These are phyloP conservation scores for Calonectria montana DNA, from an alignment of 2,329 filamentous ascomycete genomes.

Conservation along the genomic window DNA sequence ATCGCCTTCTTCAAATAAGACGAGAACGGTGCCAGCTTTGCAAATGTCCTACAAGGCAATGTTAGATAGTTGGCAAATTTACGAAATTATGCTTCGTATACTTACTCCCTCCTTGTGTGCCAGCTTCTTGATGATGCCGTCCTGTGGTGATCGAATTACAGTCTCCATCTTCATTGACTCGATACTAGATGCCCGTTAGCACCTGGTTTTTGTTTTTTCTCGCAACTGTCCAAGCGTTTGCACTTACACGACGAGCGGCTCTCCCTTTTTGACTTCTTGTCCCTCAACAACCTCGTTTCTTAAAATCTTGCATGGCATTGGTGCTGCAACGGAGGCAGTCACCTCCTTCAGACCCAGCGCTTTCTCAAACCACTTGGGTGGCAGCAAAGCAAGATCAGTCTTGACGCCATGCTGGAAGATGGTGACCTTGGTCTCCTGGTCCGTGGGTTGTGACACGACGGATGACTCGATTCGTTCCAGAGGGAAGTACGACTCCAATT, in stretches of 20 bases:
- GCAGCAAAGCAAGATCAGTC: constrained; percentile 67
- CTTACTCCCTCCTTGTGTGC: constrained; percentile 81
- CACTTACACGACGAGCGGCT: constrained; percentile 83
- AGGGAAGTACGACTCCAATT: constrained; percentile 74
- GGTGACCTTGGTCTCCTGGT: constrained; percentile 72
- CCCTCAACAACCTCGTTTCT: constrained; percentile 89
- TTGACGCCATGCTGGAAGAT: constrained; percentile 79
- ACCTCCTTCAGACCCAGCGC: constrained; percentile 85
- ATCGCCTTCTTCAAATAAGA: constrained; percentile 73
- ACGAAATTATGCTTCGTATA: constrained; percentile 12
- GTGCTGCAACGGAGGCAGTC: constrained; percentile 85
- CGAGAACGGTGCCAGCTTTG: constrained; percentile 79
- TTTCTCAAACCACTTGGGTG: constrained; percentile 86
- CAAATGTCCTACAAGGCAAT: constrained; percentile 72
- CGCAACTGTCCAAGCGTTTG: constrained; percentile 28
- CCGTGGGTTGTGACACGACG: constrained; percentile 69
- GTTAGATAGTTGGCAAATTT: neutral
- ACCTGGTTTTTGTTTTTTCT: constrained; percentile 36
- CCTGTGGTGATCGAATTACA: constrained; percentile 81
- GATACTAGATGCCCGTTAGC: constrained; percentile 62
- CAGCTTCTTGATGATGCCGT: constrained; percentile 77
- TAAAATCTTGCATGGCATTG: constrained; percentile 98
- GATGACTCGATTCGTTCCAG: constrained; percentile 83
- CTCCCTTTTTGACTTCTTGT: constrained; percentile 84
- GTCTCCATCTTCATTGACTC: constrained; percentile 95